Evolutionary conservation across 2,329 filamentous ascomycete species (phyloP).

Genomic region (Hawksworthiomyces lignivorus): DNA sequence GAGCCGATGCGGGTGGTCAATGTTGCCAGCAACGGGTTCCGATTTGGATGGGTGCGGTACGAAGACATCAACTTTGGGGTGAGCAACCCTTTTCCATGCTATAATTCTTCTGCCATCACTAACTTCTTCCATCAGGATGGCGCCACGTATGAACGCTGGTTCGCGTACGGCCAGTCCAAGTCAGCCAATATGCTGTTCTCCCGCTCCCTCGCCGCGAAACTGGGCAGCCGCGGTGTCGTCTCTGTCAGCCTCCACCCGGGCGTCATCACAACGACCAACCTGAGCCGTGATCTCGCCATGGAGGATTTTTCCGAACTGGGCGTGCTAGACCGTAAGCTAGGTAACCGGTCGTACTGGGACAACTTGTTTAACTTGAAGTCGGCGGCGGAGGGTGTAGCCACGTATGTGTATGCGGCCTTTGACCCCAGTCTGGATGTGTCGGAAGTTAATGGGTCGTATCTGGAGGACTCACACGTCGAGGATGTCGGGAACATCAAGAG

Average conservation of each 20-base stretch:
- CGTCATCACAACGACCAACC: conserved; percentile 10
- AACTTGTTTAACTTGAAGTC: not conserved
- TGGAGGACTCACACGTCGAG: conserved; percentile 17
- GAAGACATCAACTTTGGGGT: conserved; percentile 16
- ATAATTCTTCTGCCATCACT: no score
- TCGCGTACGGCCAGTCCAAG: conserved; percentile 22
- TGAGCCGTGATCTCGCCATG: conserved; percentile 1
- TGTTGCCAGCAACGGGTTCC: conserved; percentile 8
- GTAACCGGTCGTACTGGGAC: conserved; percentile 2
- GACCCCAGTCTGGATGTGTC: conserved; percentile 10
- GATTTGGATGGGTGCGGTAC: not conserved
- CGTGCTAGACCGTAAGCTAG: not conserved
- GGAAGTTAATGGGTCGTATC: conserved; percentile 18
- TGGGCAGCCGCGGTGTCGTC: not conserved
- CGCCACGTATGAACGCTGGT: conserved; percentile 16
- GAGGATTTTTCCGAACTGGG: conserved; percentile 5
- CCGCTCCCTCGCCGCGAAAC: conserved; percentile 8
- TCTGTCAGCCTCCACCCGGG: conserved; percentile 12
- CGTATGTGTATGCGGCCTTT: conserved; percentile 17
- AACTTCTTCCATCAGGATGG: conserved; percentile 22
- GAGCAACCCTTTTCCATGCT: conserved; percentile 23
- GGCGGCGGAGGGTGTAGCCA: conserved; percentile 12
- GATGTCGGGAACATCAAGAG: conserved; percentile 14
- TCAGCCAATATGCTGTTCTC: conserved; percentile 23
- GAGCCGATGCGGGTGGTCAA: conserved; percentile 14